Conservation (phyloP, 164 flowering plant species). For the Liriodendron chinense region DNA sequence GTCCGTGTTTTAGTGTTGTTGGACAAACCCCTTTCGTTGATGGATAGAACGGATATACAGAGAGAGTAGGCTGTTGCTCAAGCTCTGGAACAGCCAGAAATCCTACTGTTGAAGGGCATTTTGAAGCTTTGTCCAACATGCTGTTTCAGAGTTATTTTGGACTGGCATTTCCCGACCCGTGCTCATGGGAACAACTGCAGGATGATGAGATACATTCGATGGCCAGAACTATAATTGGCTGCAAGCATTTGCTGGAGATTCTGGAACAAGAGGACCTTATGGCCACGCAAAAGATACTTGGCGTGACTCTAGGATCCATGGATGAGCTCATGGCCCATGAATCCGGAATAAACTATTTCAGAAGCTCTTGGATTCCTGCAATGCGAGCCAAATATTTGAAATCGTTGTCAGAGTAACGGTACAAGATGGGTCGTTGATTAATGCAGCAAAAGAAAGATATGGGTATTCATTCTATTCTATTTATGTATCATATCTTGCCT, state of each 20-base stretch:
- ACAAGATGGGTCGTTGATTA: neutral
- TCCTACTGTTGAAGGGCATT: neutral
- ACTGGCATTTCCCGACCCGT: neutral
- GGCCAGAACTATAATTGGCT: neutral
- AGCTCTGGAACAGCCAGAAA: neutral
- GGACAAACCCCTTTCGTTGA: too few species aligned
- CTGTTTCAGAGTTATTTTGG: neutral
- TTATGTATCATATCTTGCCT: too few species aligned
- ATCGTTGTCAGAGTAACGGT: neutral
- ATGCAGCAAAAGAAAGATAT: neutral
- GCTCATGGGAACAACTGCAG: neutral
- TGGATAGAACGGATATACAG: too few species aligned
- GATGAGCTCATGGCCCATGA: neutral
- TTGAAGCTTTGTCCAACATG: neutral
- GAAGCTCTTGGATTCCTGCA: neutral
- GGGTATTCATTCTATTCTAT: neutral
- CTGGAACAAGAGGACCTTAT: neutral
- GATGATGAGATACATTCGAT: neutral
- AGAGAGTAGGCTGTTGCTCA: too few species aligned
- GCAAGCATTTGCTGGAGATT: neutral
- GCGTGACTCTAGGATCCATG: neutral
- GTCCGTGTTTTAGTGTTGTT: too few species aligned
- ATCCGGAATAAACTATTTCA: constrained; percentile 1
- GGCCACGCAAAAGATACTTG: neutral
- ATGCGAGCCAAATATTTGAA: neutral